These are phyloP conservation scores for Lasiodiplodia sp. DNA, from an alignment of 2,329 filamentous ascomycete species.

Conservation along the genomic window DNA sequence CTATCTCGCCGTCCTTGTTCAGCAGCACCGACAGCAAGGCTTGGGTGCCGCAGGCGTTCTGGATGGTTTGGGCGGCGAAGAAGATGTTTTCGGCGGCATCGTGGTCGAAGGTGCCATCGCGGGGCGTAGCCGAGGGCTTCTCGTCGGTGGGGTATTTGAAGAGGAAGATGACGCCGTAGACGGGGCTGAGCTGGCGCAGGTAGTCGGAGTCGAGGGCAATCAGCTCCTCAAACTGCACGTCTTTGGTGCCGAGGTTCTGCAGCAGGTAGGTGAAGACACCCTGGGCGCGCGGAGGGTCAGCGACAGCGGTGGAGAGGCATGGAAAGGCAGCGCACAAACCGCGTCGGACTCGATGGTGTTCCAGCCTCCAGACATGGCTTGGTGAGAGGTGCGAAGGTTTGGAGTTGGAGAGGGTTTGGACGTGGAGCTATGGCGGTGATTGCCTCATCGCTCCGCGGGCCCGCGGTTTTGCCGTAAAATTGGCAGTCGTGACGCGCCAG, in stretches of 20 bases:
- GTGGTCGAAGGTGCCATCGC: constrained; percentile 83
- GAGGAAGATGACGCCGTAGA: constrained; percentile 98
- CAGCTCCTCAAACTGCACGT: constrained; percentile 97
- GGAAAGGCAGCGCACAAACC: constrained; percentile 61
- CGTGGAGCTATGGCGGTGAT: constrained; percentile 25
- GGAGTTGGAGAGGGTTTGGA: background rate
- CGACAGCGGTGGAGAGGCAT: background rate
- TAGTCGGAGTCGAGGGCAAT: constrained; percentile 82
- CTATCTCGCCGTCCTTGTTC: constrained; percentile 76
- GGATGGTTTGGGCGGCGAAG: constrained; percentile 96
- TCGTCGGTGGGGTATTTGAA: constrained; percentile 90
- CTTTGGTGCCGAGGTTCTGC: constrained; percentile 87
- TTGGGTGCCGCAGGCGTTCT: constrained; percentile 97
- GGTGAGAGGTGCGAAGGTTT: background rate
- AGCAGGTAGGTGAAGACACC: constrained; percentile 98
- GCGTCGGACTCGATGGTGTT: constrained; percentile 98
- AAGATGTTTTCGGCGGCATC: constrained; percentile 79
- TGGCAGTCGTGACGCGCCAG: background rate
- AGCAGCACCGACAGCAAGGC: constrained; percentile 89
- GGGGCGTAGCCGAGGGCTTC: constrained; percentile 69
- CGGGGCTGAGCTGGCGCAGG: constrained; percentile 71
- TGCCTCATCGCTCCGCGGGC: constrained; percentile 12
- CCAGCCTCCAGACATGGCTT: constrained; percentile 72
- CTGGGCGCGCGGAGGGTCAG: constrained; percentile 50
- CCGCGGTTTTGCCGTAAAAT: constrained; percentile 16